phyloP scores from a whole-genome alignment of 2,329 filamentous ascomycete species.

The Colletotrichum cordylinicola region DNA sequence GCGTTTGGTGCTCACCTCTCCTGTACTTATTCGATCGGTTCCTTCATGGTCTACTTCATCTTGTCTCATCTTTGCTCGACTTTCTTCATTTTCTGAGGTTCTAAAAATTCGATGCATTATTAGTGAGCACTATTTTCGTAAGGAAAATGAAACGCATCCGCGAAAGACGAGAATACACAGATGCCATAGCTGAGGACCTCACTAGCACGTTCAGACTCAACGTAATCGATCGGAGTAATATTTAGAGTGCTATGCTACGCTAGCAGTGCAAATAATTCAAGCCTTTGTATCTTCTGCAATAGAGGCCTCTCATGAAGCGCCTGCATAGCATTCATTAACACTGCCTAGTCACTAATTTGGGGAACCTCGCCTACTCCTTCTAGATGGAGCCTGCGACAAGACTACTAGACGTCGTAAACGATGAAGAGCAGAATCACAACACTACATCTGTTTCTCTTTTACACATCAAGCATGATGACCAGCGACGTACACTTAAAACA shows the following conservation, averaged over 20 bases:
- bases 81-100: neutral
- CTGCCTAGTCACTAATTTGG: neutral
- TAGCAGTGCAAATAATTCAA: fast-evolving
- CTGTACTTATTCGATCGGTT: fast-evolving
- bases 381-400: fast-evolving
- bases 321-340: neutral
- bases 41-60: fast-evolving
- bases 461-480: no score
- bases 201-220: fast-evolving
- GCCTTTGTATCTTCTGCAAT: neutral
- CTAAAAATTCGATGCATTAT: neutral
- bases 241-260: fast-evolving
- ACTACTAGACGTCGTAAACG: neutral
- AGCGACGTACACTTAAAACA: no score
- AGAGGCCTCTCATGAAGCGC: fast-evolving
- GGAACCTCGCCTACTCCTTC: neutral
- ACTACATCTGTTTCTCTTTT: no score
- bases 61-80: fast-evolving
- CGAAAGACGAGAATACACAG: neutral
- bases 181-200: neutral
- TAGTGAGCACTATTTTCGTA: neutral
- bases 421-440: neutral
- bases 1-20: fast-evolving
- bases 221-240: fast-evolving
- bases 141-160: neutral